Conservation (phyloP, 306 rosid species). For the Pterocarpus macrocarpus region DNA sequence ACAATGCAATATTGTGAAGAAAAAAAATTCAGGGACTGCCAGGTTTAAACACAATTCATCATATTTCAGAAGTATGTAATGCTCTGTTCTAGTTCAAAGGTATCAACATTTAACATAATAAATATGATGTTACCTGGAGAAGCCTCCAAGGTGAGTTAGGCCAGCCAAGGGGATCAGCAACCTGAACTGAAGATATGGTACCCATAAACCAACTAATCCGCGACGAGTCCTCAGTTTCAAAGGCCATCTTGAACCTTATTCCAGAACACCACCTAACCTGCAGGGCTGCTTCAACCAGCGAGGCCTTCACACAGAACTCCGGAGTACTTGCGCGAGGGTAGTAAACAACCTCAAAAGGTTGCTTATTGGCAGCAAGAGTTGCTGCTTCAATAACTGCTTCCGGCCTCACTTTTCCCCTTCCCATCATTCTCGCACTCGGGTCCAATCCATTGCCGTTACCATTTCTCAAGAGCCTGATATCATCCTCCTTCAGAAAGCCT, state of each 20-base stretch:
- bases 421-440: conserved; percentile 55
- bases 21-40: background rate
- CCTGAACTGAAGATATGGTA: conserved; percentile 80
- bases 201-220: conserved; percentile 92
- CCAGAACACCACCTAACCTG: conserved; percentile 89
- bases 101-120: background rate
- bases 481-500: conserved; percentile 65
- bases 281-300: conserved; percentile 71
- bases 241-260: conserved; percentile 95
- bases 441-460: conserved; percentile 56
- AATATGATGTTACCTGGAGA: conserved; percentile 78
- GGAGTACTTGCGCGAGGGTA: conserved; percentile 93
- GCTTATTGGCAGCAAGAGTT: conserved; percentile 71
- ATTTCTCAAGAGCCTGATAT: conserved; percentile 59
- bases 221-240: conserved; percentile 90
- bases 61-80: conserved; percentile 12
- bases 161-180: conserved; percentile 81
- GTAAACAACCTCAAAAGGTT: conserved; percentile 86
- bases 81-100: conserved; percentile 10
- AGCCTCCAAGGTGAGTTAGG: conserved; percentile 96
- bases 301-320: conserved; percentile 86
- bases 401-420: conserved; percentile 75
- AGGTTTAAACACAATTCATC: background rate
- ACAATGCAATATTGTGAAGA: background rate
- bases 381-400: conserved; percentile 83